Conservation (phyloP, 1,284 basidiomycete species). For the Porodaedalea pini region DNA sequence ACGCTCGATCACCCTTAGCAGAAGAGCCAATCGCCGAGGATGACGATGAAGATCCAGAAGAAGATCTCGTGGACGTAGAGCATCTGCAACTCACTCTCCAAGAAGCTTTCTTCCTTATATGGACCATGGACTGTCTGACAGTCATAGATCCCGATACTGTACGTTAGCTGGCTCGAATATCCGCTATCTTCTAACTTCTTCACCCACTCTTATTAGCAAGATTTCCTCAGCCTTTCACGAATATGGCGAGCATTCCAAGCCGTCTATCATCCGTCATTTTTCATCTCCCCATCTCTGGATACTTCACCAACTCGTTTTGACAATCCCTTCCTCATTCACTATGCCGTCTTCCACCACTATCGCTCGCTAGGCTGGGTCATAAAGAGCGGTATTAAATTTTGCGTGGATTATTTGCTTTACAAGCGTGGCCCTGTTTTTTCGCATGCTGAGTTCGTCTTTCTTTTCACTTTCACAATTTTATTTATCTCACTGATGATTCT, state of each 20-base stretch:
- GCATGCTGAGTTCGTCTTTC: constrained; percentile 81
- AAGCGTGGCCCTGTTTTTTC: constrained; percentile 92
- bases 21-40: constrained; percentile 28
- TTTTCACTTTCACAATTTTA: constrained; percentile 8
- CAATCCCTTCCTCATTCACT: constrained; percentile 91
- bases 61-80: constrained; percentile 70
- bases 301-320: constrained; percentile 52
- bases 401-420: constrained; percentile 92
- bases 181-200: neutral
- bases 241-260: constrained; percentile 62
- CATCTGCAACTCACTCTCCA: constrained; percentile 89
- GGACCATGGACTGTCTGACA: constrained; percentile 83
- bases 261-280: constrained; percentile 33
- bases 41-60: constrained; percentile 40
- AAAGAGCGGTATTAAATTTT: constrained; percentile 96
- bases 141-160: constrained; percentile 66
- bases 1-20: constrained; percentile 14
- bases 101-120: constrained; percentile 90
- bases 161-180: constrained; percentile 25
- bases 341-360: constrained; percentile 93
- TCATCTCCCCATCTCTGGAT: constrained; percentile 33
- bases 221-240: constrained; percentile 49
- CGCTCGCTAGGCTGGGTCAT: constrained; percentile 98
- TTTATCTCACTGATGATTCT: neutral
- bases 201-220: constrained; percentile 35